Evolutionary conservation across 495 filamentous ascomycete genomes (phyloP).

Genomic region (Penicillium maclennaniae): DNA sequence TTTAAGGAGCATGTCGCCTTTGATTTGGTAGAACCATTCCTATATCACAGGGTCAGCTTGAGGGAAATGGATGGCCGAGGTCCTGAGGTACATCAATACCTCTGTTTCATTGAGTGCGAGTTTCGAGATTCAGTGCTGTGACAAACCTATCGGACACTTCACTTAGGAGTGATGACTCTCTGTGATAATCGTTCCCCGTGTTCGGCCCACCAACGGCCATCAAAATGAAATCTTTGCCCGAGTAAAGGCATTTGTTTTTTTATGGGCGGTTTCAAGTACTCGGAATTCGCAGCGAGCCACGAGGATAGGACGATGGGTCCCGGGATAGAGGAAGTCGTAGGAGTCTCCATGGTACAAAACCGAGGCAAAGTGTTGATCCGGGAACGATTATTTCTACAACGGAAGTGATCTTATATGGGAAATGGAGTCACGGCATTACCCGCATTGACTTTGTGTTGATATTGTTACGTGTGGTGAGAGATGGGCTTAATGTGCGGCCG

Average conservation of each 20-base stretch:
- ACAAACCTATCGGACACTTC: slow-evolving; percentile 46
- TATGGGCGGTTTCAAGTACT: slow-evolving; percentile 77
- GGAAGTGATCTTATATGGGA: background rate
- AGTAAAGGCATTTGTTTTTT: slow-evolving; percentile 85
- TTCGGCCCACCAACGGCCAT: slow-evolving; percentile 22
- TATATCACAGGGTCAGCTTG: slow-evolving; percentile 20
- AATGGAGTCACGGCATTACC: background rate
- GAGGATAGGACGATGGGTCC: slow-evolving; percentile 7
- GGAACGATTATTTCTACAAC: too few relatives aligned
- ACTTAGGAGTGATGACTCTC: slow-evolving; percentile 19
- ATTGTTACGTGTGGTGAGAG: background rate
- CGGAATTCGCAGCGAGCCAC: slow-evolving; percentile 73
- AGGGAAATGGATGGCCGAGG: background rate
- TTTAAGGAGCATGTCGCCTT: slow-evolving; percentile 78
- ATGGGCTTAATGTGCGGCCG: background rate
- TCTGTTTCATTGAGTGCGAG: slow-evolving; percentile 65
- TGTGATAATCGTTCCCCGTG: slow-evolving; percentile 20
- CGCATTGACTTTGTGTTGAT: background rate
- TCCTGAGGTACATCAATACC: background rate
- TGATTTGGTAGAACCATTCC: slow-evolving; percentile 90
- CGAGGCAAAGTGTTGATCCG: too few relatives aligned
- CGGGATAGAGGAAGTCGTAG: slow-evolving; percentile 7
- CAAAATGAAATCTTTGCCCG: slow-evolving; percentile 31
- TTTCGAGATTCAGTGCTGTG: slow-evolving; percentile 17
- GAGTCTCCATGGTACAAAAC: background rate